Percentiles rank a stretch among this genome's conserved stretches.
phyloP scores from a whole-genome alignment of 179 eudicot species.

The Heliamphora pulchella region DNA sequence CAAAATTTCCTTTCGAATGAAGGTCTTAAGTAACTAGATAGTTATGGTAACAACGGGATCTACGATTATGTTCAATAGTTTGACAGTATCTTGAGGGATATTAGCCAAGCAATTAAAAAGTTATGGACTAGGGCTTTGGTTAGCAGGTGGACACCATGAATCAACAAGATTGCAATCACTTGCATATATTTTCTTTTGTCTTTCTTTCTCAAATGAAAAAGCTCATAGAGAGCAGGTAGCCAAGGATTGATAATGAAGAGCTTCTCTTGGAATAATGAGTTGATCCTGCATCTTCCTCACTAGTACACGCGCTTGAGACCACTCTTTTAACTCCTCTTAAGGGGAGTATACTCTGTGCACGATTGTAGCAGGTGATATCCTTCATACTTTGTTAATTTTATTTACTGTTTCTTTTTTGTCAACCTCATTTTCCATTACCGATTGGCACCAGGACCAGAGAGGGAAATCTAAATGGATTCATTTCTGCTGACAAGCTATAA shows the following conservation, averaged over 20 bases:
- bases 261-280: neutral
- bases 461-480: too few species aligned
- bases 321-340: too few species aligned
- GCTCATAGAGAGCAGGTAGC: neutral
- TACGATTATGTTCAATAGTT: neutral
- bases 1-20: neutral
- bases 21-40: neutral
- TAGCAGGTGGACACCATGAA: neutral
- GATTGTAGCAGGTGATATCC: too few species aligned
- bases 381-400: too few species aligned
- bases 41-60: neutral
- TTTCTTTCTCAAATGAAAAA: neutral
- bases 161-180: neutral
- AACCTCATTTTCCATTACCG: too few species aligned
- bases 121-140: neutral
- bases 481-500: neutral
- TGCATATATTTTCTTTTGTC: neutral
- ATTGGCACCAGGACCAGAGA: too few species aligned
- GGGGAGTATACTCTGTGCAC: too few species aligned
- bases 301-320: too few species aligned
- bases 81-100: constrained; percentile 1
- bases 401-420: too few species aligned
- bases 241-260: neutral
- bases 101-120: neutral
- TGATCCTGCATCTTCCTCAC: too few species aligned